A percentile compares a stretch with the other conserved stretches of the same genome.
Conservation (phyloP, 1,284 basidiomycete species). For the Ganoderma resinaceum region DNA sequence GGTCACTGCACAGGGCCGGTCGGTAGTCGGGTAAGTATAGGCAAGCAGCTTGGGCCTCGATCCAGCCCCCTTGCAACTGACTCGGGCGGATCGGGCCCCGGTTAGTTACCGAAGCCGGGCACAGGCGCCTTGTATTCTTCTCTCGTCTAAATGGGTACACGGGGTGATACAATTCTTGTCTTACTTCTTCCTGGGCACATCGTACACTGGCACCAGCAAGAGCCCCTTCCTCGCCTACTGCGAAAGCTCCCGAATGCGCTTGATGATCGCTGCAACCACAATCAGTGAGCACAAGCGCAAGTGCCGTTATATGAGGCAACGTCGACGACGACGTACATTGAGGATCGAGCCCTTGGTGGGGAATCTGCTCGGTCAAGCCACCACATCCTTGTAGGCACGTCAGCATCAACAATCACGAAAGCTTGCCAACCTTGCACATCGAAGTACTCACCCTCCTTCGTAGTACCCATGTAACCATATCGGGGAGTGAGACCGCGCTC, state of each 20-base stretch:
- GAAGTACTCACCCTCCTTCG: constrained; percentile 63
- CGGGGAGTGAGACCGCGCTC: constrained; percentile 82
- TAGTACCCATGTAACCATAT: constrained; percentile 82
- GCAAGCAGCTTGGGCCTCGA: not conserved
- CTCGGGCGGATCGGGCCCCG: not conserved
- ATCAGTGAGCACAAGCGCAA: constrained; percentile 25
- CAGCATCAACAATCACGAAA: constrained; percentile 12
- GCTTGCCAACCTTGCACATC: not conserved
- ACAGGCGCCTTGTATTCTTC: not conserved
- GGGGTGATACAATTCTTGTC: constrained; percentile 8
- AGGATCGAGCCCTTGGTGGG: constrained; percentile 75
- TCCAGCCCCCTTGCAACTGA: not conserved
- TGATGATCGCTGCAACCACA: constrained; percentile 61
- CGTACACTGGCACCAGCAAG: constrained; percentile 21
- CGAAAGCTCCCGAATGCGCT: constrained; percentile 64
- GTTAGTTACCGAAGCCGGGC: not conserved
- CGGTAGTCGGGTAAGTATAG: not conserved
- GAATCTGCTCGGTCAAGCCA: constrained; percentile 84
- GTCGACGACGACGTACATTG: constrained; percentile 61
- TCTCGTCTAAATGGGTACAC: constrained; percentile 12
- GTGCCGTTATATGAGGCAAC: no score
- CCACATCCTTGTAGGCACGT: constrained; percentile 59
- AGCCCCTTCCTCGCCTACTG: constrained; percentile 33
- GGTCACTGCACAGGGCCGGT: no score
- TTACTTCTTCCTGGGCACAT: constrained; percentile 18